Percentiles rank a stretch among this genome's conserved stretches.
These are phyloP conservation scores for Colletotrichum theobromicola DNA, from an alignment of 2,329 filamentous ascomycete genomes.

Conservation along the genomic window DNA sequence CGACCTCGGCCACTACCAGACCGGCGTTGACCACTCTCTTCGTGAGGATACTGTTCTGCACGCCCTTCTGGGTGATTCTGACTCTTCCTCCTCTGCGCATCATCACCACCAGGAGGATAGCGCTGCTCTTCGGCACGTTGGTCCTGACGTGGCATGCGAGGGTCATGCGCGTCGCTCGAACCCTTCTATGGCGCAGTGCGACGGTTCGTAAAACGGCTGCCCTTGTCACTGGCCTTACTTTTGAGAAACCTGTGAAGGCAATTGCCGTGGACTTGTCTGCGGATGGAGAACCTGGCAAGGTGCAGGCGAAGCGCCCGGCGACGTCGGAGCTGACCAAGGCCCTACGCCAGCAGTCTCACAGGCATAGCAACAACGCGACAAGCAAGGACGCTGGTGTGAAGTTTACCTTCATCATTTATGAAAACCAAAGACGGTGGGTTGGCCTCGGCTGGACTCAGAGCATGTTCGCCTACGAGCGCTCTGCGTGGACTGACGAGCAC, in stretches of 20 bases:
- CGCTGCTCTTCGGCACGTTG: slow-evolving; percentile 86
- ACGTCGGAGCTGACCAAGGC: slow-evolving; percentile 55
- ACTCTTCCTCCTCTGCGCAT: slow-evolving; percentile 84
- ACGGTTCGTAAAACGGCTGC: slow-evolving; percentile 72
- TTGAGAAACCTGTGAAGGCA: slow-evolving; percentile 56
- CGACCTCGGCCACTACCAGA: slow-evolving; percentile 88
- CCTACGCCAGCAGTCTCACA: slow-evolving; percentile 35
- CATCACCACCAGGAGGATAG: slow-evolving; percentile 83
- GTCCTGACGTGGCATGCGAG: slow-evolving; percentile 91
- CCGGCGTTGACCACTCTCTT: slow-evolving; percentile 91
- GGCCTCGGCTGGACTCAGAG: slow-evolving; percentile 94
- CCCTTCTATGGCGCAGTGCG: slow-evolving; percentile 88
- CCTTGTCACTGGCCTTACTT: slow-evolving; percentile 81
- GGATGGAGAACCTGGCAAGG: slow-evolving; percentile 15
- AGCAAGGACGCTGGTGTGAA: slow-evolving; percentile 79
- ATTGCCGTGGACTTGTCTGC: slow-evolving; percentile 14
- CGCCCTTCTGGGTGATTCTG: slow-evolving; percentile 84
- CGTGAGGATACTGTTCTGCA: slow-evolving; percentile 85
- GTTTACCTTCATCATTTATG: slow-evolving; percentile 95
- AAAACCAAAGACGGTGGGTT: slow-evolving; percentile 95
- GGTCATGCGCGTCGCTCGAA: slow-evolving; percentile 82
- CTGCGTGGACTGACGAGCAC: slow-evolving; percentile 95
- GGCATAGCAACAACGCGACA: slow-evolving; percentile 35
- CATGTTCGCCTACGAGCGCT: slow-evolving; percentile 87
- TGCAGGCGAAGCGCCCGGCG: slow-evolving; percentile 34